Conservation (phyloP, 176 grass and related monocot species). For the Musa beccarii region DNA sequence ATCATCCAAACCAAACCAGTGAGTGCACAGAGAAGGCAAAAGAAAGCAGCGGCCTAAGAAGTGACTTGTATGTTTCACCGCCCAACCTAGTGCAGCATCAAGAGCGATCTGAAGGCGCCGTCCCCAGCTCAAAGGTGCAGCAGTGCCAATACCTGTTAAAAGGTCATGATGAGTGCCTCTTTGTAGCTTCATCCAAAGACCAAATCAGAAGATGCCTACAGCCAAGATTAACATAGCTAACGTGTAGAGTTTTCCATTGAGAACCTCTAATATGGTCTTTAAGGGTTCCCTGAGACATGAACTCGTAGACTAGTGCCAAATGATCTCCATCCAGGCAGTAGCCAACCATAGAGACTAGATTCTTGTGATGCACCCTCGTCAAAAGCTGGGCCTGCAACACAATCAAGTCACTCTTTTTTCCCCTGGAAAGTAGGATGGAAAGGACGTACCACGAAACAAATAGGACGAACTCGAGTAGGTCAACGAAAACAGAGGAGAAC, state of each 20-base stretch:
- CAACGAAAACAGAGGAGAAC: not conserved
- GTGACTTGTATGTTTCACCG: too few relatives aligned
- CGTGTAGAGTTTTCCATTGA: not conserved
- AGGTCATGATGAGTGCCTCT: not conserved
- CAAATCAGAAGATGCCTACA: not conserved
- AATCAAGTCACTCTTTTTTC: not conserved
- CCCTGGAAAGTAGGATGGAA: not conserved
- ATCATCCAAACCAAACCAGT: not conserved
- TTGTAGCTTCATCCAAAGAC: not conserved
- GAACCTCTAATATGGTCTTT: not conserved
- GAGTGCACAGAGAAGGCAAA: not conserved
- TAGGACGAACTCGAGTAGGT: too few relatives aligned
- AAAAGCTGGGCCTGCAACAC: constrained; percentile 12
- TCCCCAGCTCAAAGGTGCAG: constrained; percentile 10
- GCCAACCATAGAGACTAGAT: constrained; percentile 18
- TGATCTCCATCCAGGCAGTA: constrained; percentile 18
- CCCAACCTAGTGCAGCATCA: constrained; percentile 15
- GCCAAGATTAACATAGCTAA: not conserved
- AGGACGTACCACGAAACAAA: too few relatives aligned
- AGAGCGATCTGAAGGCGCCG: constrained; percentile 6
- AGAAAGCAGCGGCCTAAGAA: too few relatives aligned
- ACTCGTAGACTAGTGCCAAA: constrained; percentile 17
- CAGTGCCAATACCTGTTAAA: not conserved
- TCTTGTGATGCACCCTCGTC: constrained; percentile 23
- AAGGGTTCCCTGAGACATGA: constrained; percentile 15